Conservation (phyloP, 768 basidiomycete genomes). For the Suillus bovinus region DNA sequence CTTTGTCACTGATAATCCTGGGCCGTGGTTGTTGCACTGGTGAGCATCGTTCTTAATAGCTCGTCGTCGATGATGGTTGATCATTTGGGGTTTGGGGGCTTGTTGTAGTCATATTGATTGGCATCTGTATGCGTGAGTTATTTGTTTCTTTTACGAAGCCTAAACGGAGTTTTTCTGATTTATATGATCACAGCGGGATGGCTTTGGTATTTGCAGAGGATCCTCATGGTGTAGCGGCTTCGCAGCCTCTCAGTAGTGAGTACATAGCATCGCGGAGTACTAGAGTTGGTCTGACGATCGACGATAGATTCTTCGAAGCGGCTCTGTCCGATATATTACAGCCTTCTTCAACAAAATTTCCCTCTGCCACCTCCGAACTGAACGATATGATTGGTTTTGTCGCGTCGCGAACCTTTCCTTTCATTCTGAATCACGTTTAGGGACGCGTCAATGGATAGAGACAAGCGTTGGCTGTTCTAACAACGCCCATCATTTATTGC, state of each 20-base stretch:
- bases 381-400: not conserved
- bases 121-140: not conserved
- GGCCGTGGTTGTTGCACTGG: slow-evolving; percentile 2
- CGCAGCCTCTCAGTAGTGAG: not conserved
- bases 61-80: not conserved
- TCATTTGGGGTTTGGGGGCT: not conserved
- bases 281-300: not conserved
- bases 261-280: not conserved
- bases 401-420: not conserved
- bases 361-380: not conserved
- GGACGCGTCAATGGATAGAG: not conserved
- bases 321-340: not conserved
- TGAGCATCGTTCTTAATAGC: not conserved
- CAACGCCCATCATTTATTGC: slow-evolving; percentile 11
- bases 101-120: slow-evolving; percentile 1
- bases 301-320: slow-evolving; percentile 1
- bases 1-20: slow-evolving; percentile 2
- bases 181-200: not conserved
- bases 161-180: not conserved
- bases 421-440: not conserved
- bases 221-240: not conserved
- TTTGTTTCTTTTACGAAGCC: not conserved
- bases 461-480: not conserved
- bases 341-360: slow-evolving; percentile 4
- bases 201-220: not conserved